Conservation (phyloP, 1,139 yeast genomes). For the Blastobotrys ciferrii region DNA sequence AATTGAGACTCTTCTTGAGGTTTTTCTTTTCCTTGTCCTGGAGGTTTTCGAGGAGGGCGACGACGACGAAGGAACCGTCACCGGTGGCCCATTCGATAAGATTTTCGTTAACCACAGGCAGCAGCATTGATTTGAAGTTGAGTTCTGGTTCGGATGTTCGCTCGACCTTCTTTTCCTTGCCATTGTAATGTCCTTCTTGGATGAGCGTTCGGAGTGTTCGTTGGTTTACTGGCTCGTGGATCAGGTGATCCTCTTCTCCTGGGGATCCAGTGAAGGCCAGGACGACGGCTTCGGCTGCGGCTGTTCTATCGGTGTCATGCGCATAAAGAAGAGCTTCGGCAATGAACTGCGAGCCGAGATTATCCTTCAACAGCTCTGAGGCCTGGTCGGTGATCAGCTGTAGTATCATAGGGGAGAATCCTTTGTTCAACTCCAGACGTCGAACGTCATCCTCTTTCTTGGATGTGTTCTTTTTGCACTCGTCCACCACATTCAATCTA, state of each 20-base stretch:
- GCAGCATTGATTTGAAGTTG: conserved; percentile 57
- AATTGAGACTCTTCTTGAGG: conserved; percentile 43
- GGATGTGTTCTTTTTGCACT: conserved; percentile 60
- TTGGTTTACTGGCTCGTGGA: conserved; percentile 65
- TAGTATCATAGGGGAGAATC: conserved; percentile 66
- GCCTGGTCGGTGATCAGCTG: conserved; percentile 51
- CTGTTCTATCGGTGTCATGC: conserved; percentile 48
- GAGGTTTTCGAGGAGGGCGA: conserved; percentile 43
- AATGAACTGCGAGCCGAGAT: conserved; percentile 79
- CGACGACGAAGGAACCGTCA: conserved; percentile 76
- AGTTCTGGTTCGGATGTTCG: conserved; percentile 57
- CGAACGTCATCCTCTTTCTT: conserved; percentile 82
- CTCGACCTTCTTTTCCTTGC: conserved; percentile 52
- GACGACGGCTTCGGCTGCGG: conserved; percentile 62
- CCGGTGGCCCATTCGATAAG: conserved; percentile 71
- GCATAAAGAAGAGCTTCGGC: conserved; percentile 69
- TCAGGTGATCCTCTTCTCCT: conserved; percentile 57
- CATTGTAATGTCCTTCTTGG: conserved; percentile 72
- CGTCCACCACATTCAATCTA: conserved; percentile 59
- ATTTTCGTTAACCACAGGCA: conserved; percentile 46
- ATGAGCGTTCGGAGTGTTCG: conserved; percentile 76
- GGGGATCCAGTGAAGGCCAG: conserved; percentile 37
- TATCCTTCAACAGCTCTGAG: conserved; percentile 56
- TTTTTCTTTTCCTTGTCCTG: conserved; percentile 41
- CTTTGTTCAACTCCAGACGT: conserved; percentile 63